Percentiles rank a stretch among this genome's conserved stretches.
Evolutionary conservation across 495 filamentous ascomycete genomes (phyloP).

Genomic region (Platismatia glauca): DNA sequence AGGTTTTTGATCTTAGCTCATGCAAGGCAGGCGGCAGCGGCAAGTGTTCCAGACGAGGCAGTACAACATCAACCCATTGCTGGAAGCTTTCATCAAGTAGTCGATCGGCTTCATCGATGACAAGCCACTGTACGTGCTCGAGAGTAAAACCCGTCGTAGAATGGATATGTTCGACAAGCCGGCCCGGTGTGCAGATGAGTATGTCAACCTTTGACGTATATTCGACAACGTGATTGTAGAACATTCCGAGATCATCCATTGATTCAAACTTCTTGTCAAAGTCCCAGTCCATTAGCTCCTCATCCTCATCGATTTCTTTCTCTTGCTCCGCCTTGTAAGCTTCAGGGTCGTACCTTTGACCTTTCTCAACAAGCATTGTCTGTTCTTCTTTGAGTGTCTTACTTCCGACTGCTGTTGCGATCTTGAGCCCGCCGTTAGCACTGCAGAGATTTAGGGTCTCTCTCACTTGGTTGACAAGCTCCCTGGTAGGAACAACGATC

Average conservation of each 20-base stretch:
- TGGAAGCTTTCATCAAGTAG: slow-evolving; percentile 87
- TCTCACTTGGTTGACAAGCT: slow-evolving; percentile 76
- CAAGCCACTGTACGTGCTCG: slow-evolving; percentile 68
- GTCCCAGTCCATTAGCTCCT: slow-evolving; percentile 40
- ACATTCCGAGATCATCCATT: slow-evolving; percentile 32
- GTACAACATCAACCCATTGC: slow-evolving; percentile 73
- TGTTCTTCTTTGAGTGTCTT: slow-evolving; percentile 70
- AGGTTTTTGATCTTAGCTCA: slow-evolving; percentile 1
- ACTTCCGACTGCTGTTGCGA: slow-evolving; percentile 76
- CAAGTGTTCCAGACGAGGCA: slow-evolving; percentile 50
- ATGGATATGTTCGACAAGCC: slow-evolving; percentile 83
- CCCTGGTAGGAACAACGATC: slow-evolving; percentile 81
- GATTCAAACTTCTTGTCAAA: slow-evolving; percentile 36
- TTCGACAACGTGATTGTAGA: slow-evolving; percentile 52
- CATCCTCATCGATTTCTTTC: slow-evolving; percentile 33
- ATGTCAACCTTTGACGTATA: slow-evolving; percentile 71
- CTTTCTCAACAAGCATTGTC: slow-evolving; percentile 48
- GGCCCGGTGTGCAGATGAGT: slow-evolving; percentile 84
- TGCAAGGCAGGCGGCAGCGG: slow-evolving; percentile 36
- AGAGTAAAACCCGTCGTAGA: slow-evolving; percentile 72
- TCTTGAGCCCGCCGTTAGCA: slow-evolving; percentile 53
- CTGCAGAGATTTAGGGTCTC: slow-evolving; percentile 61
- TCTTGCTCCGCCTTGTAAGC: slow-evolving; percentile 39
- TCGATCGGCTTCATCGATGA: slow-evolving; percentile 91
- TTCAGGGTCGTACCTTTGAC: slow-evolving; percentile 52